Percentiles rank a stretch among this genome's conserved stretches.
Evolutionary conservation across 768 basidiomycete genomes (phyloP).

Genomic region (Hygrocybe punicea): DNA sequence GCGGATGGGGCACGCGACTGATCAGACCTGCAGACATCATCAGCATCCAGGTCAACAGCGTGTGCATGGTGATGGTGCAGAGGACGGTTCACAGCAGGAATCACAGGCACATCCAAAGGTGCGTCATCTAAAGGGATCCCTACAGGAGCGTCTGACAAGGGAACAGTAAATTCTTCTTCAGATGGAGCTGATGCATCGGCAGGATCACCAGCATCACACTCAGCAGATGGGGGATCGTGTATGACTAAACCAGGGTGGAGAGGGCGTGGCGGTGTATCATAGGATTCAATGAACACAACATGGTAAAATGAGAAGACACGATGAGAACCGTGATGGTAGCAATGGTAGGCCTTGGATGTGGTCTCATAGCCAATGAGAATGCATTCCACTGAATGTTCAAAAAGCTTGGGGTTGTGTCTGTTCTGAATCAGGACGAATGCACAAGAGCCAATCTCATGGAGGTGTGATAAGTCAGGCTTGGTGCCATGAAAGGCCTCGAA

Average conservation of each 20-base stretch:
- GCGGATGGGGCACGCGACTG: no score
- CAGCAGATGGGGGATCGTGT: background rate
- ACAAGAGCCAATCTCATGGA: constrained; percentile 33
- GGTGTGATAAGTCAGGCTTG: constrained; percentile 27
- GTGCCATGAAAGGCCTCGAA: constrained; percentile 19
- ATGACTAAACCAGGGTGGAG: background rate
- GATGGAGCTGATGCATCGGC: no score
- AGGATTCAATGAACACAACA: constrained; percentile 26
- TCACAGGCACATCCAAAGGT: no score
- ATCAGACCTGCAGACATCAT: no score
- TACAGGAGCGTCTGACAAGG: no score
- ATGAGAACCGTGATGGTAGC: constrained; percentile 22
- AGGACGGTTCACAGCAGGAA: no score
- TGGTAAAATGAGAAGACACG: constrained; percentile 22
- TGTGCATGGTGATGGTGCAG: no score
- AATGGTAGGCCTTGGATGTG: constrained; percentile 33
- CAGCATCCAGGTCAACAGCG: no score
- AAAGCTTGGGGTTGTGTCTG: constrained; percentile 28
- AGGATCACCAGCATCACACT: no score
- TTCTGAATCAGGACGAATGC: constrained; percentile 14
- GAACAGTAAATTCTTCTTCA: no score
- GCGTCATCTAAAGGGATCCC: no score
- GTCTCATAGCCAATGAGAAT: constrained; percentile 35
- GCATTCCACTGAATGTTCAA: background rate
- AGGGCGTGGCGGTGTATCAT: background rate